Base-by-base conservation (phyloP, 768 basidiomycete genomes). In the Suillus weaverae region DNA sequence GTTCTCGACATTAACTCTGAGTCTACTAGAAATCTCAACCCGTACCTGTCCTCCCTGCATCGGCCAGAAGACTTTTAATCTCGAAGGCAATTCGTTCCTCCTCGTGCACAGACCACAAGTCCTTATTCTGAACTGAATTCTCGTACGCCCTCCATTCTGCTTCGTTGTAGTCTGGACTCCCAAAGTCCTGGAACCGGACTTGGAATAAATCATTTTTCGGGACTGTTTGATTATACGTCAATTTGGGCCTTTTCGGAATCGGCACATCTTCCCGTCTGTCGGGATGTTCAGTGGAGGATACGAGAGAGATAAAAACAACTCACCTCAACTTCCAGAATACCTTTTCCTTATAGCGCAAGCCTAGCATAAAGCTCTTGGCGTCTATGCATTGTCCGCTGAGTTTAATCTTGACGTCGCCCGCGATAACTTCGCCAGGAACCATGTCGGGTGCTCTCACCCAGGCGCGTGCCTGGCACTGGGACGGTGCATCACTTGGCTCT, bases 81-180 rank as follows among this genome's bases (percentile, higher is more conserved):
- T 70, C 71, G 8, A 72, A 72, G 20, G 62, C 67, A 5, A 60
- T 2, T 10, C 67, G 54, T 18, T 72, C 71, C 35, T 72, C 71
- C 54, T 69, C 71, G 16, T 62, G 60, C 6, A 69, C 35, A 11
- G 64, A 6, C 71, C 71, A 72, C 26, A 67, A 13, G 2, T 66
- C 62, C 48, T 60, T 70, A 57, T 72, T 51, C 2, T 51, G 9
- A 22, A 69, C 11, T 5, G 35, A 30, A 10, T 61, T 56, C 8
- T 66, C 33, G 32, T 54, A 60, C 0, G 2, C 38, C 14, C 2
- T 10, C 55, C 55, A 36, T 43, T 43, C 41, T 20, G 41, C 6
- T 43, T 43, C 41, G 18, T 43, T 43, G 8, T 43, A 20, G 41
- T 43, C 8, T 20, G 3, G 8, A 43, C 1, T 3, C 18, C 7